Percentiles rank a stretch among this genome's conserved stretches.
phyloP scores from a whole-genome alignment of 805 yeast genomes.

The Nakazawaea wyomingensis region DNA sequence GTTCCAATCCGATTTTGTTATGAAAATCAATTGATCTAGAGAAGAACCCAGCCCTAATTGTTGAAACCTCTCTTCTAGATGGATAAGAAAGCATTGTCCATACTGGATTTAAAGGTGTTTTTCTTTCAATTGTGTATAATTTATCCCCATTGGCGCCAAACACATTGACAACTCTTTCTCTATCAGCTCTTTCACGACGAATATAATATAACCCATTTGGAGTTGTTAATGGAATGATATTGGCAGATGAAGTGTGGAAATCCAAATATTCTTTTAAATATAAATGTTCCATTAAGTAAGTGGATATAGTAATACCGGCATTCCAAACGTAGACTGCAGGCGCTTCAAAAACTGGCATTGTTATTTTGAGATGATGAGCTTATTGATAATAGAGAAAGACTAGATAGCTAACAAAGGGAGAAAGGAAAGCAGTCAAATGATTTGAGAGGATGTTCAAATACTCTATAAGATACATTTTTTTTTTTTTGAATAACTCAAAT shows the following conservation, averaged over 20 bases:
- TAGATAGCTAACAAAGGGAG: slow-evolving; percentile 9
- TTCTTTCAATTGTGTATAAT: slow-evolving; percentile 47
- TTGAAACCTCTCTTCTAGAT: slow-evolving; percentile 41
- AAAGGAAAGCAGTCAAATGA: not conserved
- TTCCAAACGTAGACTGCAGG: slow-evolving; percentile 41
- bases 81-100: slow-evolving; percentile 49
- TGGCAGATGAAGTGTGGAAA: slow-evolving; percentile 34
- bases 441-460: not conserved
- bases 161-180: slow-evolving; percentile 41
- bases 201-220: slow-evolving; percentile 39
- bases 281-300: slow-evolving; percentile 39
- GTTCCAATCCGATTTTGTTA: slow-evolving; percentile 37
- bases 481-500: no score
- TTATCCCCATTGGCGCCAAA: slow-evolving; percentile 35
- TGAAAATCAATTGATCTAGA: slow-evolving; percentile 45
- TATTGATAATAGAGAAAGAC: not conserved
- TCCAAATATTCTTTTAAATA: slow-evolving; percentile 33
- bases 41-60: slow-evolving; percentile 44
- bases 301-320: slow-evolving; percentile 31
- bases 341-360: slow-evolving; percentile 41
- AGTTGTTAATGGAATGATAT: slow-evolving; percentile 32
- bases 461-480: not conserved
- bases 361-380: no score
- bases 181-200: slow-evolving; percentile 44
- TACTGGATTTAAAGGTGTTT: slow-evolving; percentile 39